Conservation (phyloP, 345 rosid genomes). For the Murraya paniculata region DNA sequence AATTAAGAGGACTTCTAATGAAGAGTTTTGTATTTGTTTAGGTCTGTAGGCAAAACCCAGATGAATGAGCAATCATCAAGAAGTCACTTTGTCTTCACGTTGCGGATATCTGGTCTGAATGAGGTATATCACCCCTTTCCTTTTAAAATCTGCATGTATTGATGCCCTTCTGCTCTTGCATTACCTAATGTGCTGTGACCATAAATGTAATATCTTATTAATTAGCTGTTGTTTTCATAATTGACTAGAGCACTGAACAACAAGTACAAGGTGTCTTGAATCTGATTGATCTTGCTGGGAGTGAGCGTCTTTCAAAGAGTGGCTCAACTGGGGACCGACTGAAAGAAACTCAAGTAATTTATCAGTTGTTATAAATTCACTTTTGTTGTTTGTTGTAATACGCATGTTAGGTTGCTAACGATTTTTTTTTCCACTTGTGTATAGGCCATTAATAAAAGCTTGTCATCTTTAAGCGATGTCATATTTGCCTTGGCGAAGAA, state of each 20-base stretch:
- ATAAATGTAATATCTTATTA: not conserved
- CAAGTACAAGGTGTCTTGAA: conserved; percentile 94
- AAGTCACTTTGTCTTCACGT: conserved; percentile 93
- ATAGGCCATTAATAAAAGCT: conserved; percentile 94
- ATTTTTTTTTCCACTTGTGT: not conserved
- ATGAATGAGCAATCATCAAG: conserved; percentile 98
- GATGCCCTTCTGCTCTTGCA: not conserved
- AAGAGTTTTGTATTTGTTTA: conserved; percentile 23
- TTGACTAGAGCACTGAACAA: conserved; percentile 81
- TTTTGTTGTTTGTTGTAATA: not conserved
- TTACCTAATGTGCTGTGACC: not conserved
- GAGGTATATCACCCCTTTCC: conserved; percentile 47
- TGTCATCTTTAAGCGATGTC: conserved; percentile 87
- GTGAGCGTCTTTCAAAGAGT: conserved; percentile 95
- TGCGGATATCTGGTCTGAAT: conserved; percentile 77
- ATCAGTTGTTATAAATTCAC: not conserved
- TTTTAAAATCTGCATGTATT: not conserved
- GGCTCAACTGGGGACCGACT: conserved; percentile 95
- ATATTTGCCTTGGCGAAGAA: conserved; percentile 90
- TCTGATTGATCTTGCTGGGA: conserved; percentile 98
- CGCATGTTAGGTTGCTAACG: not conserved
- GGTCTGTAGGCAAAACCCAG: conserved; percentile 94
- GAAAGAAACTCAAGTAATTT: conserved; percentile 89
- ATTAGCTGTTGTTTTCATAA: conserved; percentile 5
- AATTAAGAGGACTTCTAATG: not conserved